phyloP scores from a whole-genome alignment of 2,329 filamentous ascomycete genomes.

The Claviceps paspali region DNA sequence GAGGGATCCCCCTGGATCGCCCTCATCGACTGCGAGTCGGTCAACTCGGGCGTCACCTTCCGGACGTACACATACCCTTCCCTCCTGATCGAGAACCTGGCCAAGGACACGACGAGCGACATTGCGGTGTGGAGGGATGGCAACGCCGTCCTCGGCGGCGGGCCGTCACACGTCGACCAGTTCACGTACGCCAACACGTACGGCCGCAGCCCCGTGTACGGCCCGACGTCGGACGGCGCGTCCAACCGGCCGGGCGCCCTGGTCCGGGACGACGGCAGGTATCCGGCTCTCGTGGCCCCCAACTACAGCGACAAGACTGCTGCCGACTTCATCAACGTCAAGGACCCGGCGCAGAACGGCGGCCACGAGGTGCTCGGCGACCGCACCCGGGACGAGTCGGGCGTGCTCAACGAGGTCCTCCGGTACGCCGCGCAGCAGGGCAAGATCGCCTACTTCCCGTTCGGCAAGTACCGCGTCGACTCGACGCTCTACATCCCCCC shows the following conservation, averaged over 20 bases:
- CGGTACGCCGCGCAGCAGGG: conserved; percentile 18
- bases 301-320: conserved; percentile 10
- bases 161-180: conserved; percentile 18
- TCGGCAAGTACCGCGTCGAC: conserved; percentile 14
- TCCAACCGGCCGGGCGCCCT: conserved; percentile 19
- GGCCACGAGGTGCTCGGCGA: conserved; percentile 20
- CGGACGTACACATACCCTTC: conserved; percentile 21
- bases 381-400: conserved; percentile 22
- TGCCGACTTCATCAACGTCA: conserved; percentile 18
- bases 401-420: conserved; percentile 22
- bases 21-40: conserved; percentile 23
- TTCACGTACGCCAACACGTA: conserved; percentile 28
- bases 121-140: conserved; percentile 13
- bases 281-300: conserved; percentile 20
- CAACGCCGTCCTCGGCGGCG: conserved; percentile 12
- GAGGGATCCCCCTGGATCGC: conserved; percentile 24
- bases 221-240: conserved; percentile 13
- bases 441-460: conserved; percentile 16
- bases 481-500: conserved; percentile 12
- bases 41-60: conserved; percentile 26
- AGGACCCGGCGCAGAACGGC: conserved; percentile 19
- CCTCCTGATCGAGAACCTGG: conserved; percentile 27
- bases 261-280: conserved; percentile 21
- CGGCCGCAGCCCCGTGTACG: conserved; percentile 22
- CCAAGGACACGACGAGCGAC: conserved; percentile 21